Percentiles rank a stretch among this genome's conserved stretches.
Evolutionary conservation across 208 protist species (phyloP).

Genomic region (Wallacemonas sp.): DNA sequence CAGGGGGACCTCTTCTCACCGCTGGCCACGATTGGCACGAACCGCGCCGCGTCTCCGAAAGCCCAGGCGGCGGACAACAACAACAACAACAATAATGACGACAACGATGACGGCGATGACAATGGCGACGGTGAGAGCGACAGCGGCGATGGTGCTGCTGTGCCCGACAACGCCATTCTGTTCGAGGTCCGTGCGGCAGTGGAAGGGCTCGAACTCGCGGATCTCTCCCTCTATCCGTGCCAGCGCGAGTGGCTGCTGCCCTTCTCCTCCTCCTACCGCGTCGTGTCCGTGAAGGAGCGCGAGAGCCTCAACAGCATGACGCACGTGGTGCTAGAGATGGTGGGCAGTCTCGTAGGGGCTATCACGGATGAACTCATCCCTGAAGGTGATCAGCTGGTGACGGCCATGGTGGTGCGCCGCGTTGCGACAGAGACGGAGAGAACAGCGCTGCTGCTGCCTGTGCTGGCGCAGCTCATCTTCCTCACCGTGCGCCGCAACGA

Average conservation of each 20-base stretch:
- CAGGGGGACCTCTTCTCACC: not conserved
- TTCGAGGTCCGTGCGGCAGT: slow-evolving; percentile 70
- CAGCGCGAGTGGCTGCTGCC: slow-evolving; percentile 84
- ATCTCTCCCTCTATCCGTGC: slow-evolving; percentile 69
- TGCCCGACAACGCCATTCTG: slow-evolving; percentile 76
- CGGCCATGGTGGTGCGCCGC: slow-evolving; percentile 59
- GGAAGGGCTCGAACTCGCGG: slow-evolving; percentile 71
- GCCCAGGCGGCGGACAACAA: no score
- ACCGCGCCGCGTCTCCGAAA: no score
- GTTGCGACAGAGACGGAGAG: slow-evolving; percentile 48
- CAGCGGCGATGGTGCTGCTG: slow-evolving; percentile 26
- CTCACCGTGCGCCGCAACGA: slow-evolving; percentile 55
- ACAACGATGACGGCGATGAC: slow-evolving; percentile 15
- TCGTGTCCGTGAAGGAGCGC: slow-evolving; percentile 41
- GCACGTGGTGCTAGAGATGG: slow-evolving; percentile 73
- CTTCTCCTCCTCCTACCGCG: slow-evolving; percentile 69
- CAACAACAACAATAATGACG: slow-evolving; percentile 13
- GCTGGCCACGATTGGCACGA: slow-evolving; percentile 13
- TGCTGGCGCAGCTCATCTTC: slow-evolving; percentile 45
- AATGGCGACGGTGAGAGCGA: slow-evolving; percentile 24
- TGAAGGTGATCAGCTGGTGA: slow-evolving; percentile 66
- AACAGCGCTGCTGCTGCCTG: slow-evolving; percentile 26
- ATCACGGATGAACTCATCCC: slow-evolving; percentile 61
- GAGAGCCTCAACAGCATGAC: slow-evolving; percentile 60
- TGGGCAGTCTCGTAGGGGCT: slow-evolving; percentile 61